These are phyloP conservation scores for Trichoderma sp. DNA, from an alignment of 2,329 filamentous ascomycete genomes.

Conservation along the genomic window DNA sequence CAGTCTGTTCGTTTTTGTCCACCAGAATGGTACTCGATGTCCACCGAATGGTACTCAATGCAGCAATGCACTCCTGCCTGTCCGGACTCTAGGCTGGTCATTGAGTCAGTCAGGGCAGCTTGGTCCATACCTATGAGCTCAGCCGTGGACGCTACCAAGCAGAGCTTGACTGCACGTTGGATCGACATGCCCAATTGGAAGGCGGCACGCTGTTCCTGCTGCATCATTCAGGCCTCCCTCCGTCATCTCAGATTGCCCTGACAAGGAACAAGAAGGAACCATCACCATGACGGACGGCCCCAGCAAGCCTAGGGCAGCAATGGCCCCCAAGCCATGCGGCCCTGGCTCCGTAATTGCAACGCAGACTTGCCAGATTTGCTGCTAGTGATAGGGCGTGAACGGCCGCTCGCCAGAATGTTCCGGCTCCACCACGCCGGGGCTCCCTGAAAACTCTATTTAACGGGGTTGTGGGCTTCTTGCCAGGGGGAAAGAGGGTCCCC, in stretches of 20 bases:
- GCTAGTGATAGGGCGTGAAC: background rate
- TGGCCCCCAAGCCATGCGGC: background rate
- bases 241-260: too few species aligned
- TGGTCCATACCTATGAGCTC: too few species aligned
- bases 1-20: too few species aligned
- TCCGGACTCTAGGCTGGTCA: too few species aligned
- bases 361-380: background rate
- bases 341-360: background rate
- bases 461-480: constrained; percentile 10
- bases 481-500: constrained; percentile 6
- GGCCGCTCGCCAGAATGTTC: constrained; percentile 21
- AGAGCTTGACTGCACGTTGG: constrained; percentile 2
- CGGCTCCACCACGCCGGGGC: constrained; percentile 20
- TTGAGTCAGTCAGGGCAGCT: too few species aligned
- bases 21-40: too few species aligned
- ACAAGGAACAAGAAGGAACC: too few species aligned
- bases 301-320: background rate
- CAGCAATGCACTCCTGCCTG: too few species aligned
- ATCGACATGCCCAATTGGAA: too few species aligned
- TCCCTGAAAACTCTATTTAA: constrained; percentile 29
- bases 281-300: background rate
- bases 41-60: too few species aligned
- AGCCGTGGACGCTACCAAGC: background rate
- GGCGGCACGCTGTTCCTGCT: too few species aligned
- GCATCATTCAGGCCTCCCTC: too few species aligned